Evolutionary conservation across 2,329 filamentous ascomycete species (phyloP).

Genomic region (Chaetothyriales sp.): DNA sequence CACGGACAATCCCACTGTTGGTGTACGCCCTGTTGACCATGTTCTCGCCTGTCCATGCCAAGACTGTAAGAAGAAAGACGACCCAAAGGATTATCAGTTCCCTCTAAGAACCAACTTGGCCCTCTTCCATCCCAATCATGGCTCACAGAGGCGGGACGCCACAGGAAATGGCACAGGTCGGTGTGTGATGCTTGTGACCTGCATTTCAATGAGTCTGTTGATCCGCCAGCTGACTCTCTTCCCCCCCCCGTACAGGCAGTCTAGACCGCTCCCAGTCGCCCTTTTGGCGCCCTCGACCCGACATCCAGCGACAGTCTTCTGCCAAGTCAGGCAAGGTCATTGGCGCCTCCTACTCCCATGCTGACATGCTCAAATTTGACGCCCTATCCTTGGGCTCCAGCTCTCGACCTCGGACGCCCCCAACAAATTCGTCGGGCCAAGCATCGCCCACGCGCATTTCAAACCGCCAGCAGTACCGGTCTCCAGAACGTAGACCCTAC

Average conservation of each 20-base stretch:
- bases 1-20: not conserved
- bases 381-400: constrained; percentile 37
- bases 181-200: constrained; percentile 46
- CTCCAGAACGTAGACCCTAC: constrained; percentile 13
- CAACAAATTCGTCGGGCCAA: constrained; percentile 8
- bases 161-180: constrained; percentile 97
- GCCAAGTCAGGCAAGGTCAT: constrained; percentile 54
- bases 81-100: constrained; percentile 2
- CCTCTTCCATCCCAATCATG: constrained; percentile 14
- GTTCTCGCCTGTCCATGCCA: constrained; percentile 13
- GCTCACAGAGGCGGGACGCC: constrained; percentile 51
- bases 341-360: constrained; percentile 90
- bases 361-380: constrained; percentile 82
- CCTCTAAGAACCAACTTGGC: not conserved
- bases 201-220: not conserved
- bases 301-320: constrained; percentile 13
- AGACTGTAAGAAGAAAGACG: constrained; percentile 10
- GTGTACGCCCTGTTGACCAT: constrained; percentile 4
- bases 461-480: constrained; percentile 11
- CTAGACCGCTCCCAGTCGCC: constrained; percentile 49
- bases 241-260: not conserved
- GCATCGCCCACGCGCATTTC: constrained; percentile 8
- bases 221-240: not conserved
- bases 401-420: constrained; percentile 23
- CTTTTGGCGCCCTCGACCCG: constrained; percentile 60